Evolutionary conservation across 1,284 basidiomycete species (phyloP), one percentile per base, ranked within the genome.

Genomic region (Psilocybe mexicana): DNA sequence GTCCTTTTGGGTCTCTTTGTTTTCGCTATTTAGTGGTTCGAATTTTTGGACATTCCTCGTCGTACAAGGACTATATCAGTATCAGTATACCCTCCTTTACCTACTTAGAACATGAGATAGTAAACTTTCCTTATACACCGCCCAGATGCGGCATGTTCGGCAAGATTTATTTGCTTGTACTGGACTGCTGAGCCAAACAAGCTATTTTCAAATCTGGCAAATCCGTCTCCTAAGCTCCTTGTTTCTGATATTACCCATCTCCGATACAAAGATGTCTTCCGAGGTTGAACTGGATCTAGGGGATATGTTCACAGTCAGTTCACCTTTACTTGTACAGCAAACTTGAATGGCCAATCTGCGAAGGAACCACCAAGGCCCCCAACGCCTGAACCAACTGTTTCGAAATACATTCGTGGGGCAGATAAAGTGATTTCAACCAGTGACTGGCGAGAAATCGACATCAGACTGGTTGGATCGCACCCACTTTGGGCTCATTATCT

Each of bases 401-500:
- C 75, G 0, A 74, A 73, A 0, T 89, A 84, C 65, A 63, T 67
- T 14, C 78, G 82, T 14, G 70, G 76, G 18, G 53, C 64, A n/a
- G 54, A 55, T 30, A 57, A 51, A 7, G 12, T 59, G 14, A 11
- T 26, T 23, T 47, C 45, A 43, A 14, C 54, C 28, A 58, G 47
- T 50, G 57, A 58, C 28, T 83, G 81, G 80, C 66, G 70, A 7
- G 71, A 80, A 28, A 75, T 96, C 8, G 72, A 77, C 3, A 87
- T 96, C 48, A 78, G 86, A 55, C 81, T 97, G 6, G 93, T 97
- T 0, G 94, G 95, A 2, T 84, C 80, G 2, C 94, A 97, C 70
- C 92, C 94, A 1, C 77, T 97, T 4, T 98, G 95, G 95, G 94
- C 88, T 1, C 93, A 97, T 72, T 80, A 95, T 67, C 73, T 96